Percentiles rank a stretch among this genome's conserved stretches.
These are phyloP conservation scores for Fusarium sp. DNA, from an alignment of 2,329 filamentous ascomycete genomes.

Conservation along the genomic window DNA sequence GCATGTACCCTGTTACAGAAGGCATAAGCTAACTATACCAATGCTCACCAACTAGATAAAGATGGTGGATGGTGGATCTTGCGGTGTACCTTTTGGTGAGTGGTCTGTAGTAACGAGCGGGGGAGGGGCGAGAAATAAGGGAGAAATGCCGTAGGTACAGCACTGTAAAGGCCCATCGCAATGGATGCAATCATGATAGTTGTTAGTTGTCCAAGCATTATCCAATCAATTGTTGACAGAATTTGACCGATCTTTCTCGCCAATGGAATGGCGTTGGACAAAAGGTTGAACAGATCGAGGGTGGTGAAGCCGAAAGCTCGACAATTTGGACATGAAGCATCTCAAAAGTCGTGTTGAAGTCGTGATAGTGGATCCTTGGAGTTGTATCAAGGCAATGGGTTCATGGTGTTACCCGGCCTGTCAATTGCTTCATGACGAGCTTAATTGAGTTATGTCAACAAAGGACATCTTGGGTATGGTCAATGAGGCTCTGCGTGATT, in stretches of 20 bases:
- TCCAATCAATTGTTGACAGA: slow-evolving; percentile 24
- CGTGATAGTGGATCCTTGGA: slow-evolving; percentile 36
- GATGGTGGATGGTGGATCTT: slow-evolving; percentile 39
- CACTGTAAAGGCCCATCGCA: slow-evolving; percentile 7
- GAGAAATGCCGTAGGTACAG: slow-evolving; percentile 12
- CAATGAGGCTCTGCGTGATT: slow-evolving; percentile 36
- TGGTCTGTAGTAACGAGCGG: slow-evolving; percentile 35
- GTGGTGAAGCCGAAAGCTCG: background rate
- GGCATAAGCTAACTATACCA: slow-evolving; percentile 10
- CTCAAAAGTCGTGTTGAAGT: slow-evolving; percentile 11
- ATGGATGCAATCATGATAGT: slow-evolving; percentile 33
- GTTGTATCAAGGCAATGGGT: slow-evolving; percentile 16
- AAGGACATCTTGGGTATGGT: background rate
- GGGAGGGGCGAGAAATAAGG: slow-evolving; percentile 40
- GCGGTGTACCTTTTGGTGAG: slow-evolving; percentile 24
- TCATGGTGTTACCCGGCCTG: slow-evolving; percentile 2
- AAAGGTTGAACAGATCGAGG: background rate
- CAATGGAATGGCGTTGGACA: slow-evolving; percentile 6
- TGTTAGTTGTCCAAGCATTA: slow-evolving; percentile 10
- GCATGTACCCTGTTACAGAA: slow-evolving; percentile 34
- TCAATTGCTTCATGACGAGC: background rate
- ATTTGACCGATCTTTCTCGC: slow-evolving; percentile 14
- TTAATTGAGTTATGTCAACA: background rate
- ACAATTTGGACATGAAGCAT: slow-evolving; percentile 22
- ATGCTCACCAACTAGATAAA: slow-evolving; percentile 24